phyloP scores from a whole-genome alignment of 129 eudicot species.

The Chrysanthemum makinoi region DNA sequence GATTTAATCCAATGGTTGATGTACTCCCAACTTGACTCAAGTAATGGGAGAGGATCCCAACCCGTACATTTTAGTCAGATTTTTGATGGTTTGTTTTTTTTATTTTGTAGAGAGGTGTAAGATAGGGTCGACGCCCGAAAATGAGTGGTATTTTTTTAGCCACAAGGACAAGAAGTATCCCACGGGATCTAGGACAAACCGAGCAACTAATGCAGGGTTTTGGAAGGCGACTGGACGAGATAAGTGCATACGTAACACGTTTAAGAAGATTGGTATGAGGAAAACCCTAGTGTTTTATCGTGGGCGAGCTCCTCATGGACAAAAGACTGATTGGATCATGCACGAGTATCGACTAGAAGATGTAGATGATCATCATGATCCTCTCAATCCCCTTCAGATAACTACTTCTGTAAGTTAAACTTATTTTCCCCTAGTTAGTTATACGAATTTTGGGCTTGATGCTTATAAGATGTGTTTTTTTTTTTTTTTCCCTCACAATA shows the following conservation, averaged over 20 bases:
- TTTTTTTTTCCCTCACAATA: constrained; percentile 4
- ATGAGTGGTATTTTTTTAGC: constrained; percentile 96
- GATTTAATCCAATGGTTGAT: too few species aligned
- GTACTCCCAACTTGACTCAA: too few species aligned
- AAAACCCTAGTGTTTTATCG: constrained; percentile 90
- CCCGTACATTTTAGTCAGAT: neutral
- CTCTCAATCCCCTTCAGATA: constrained; percentile 42
- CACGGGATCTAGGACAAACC: constrained; percentile 85
- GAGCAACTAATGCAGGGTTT: constrained; percentile 88
- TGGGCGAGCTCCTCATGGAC: constrained; percentile 96
- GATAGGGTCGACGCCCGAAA: constrained; percentile 90
- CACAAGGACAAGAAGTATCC: constrained; percentile 96
- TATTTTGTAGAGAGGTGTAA: constrained; percentile 61
- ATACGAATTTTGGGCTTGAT: neutral
- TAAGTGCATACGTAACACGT: constrained; percentile 78
- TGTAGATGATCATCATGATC: constrained; percentile 44
- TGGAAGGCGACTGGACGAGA: constrained; percentile 97
- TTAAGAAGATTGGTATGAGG: constrained; percentile 89
- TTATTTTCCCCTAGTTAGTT: neutral
- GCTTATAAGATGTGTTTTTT: neutral
- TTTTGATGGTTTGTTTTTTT: neutral
- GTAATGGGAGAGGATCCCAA: too few species aligned
- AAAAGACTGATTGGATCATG: constrained; percentile 98
- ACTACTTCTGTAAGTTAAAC: constrained; percentile 34
- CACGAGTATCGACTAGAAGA: constrained; percentile 93